Percentiles rank a stretch among this genome's conserved stretches.
Conservation (phyloP, 1,139 yeast species). For the Trichomonascaceae sp. region DNA sequence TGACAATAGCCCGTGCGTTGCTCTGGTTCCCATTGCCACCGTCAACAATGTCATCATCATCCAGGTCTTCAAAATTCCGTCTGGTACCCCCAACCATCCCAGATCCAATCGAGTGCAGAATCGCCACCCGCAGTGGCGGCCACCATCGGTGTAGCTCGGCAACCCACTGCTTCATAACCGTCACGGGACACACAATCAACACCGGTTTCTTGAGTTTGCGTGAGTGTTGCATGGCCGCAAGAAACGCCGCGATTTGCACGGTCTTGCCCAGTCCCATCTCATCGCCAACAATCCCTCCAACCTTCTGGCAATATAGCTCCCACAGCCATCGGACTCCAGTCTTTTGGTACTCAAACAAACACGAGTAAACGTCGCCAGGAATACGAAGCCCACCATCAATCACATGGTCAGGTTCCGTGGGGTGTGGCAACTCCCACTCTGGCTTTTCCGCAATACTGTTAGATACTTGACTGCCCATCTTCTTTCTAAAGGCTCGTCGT, state of each 20-base stretch:
- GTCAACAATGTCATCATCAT: constrained; percentile 1
- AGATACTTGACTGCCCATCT: constrained; percentile 5
- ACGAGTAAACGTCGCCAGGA: constrained; percentile 85
- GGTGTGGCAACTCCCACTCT: constrained; percentile 69
- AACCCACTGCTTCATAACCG: constrained; percentile 93
- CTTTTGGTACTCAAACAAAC: constrained; percentile 82
- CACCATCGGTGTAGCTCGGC: constrained; percentile 95
- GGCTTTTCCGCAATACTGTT: constrained; percentile 20
- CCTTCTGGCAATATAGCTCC: constrained; percentile 71
- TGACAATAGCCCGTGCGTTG: constrained; percentile 30
- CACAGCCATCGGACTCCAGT: constrained; percentile 69
- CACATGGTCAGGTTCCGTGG: constrained; percentile 59
- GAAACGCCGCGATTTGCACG: constrained; percentile 75
- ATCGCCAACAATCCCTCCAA: constrained; percentile 94
- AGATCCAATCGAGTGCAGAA: constrained; percentile 82
- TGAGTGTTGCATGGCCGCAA: constrained; percentile 84
- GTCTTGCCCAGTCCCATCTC: constrained; percentile 98
- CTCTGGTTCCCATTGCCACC: constrained; percentile 9
- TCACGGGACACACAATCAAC: constrained; percentile 87
- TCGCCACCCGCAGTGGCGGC: constrained; percentile 85
- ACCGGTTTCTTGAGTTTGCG: constrained; percentile 64
- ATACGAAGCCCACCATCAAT: constrained; percentile 55
- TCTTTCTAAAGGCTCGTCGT: constrained; percentile 18
- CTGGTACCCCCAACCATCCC: constrained; percentile 50
- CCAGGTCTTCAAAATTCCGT: neutral